Evolutionary conservation across 768 basidiomycete genomes (phyloP).

Genomic region (Mycena venus): DNA sequence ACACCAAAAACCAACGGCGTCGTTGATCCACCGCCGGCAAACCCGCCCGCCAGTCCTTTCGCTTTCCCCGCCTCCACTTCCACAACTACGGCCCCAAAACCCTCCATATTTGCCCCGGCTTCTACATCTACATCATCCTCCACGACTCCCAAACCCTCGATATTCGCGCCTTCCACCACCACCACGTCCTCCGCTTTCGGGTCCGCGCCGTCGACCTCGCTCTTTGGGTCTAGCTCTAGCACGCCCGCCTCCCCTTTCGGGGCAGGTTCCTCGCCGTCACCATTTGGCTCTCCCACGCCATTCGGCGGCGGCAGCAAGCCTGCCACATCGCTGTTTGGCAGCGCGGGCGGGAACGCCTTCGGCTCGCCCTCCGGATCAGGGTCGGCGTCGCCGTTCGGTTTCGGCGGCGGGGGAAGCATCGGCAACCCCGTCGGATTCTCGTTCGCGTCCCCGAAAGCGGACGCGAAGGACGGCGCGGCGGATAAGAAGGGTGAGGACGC

Average conservation of each 20-base stretch:
- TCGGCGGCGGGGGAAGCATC: conserved; percentile 58
- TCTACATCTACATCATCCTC: conserved; percentile 23
- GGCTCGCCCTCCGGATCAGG: conserved; percentile 19
- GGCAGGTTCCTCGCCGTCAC: conserved; percentile 11
- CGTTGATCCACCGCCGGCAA: neutral
- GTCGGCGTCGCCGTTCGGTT: conserved; percentile 20
- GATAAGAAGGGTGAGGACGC: conserved; percentile 31
- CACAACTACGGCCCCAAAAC: conserved; percentile 20
- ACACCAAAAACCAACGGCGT: conserved; percentile 28
- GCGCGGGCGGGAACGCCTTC: neutral
- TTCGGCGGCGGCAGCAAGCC: conserved; percentile 34
- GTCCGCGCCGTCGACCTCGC: neutral
- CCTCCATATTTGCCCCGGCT: conserved; percentile 18
- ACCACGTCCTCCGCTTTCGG: conserved; percentile 17
- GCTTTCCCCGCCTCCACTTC: conserved; percentile 14
- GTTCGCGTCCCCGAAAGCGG: conserved; percentile 57
- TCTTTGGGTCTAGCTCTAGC: conserved; percentile 16
- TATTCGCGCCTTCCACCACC: conserved; percentile 13
- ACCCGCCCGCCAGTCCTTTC: conserved; percentile 14
- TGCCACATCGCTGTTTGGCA: conserved; percentile 22
- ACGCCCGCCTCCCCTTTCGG: conserved; percentile 24
- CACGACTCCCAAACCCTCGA: conserved; percentile 23
- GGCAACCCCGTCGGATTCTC: conserved; percentile 77
- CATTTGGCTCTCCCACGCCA: conserved; percentile 28
- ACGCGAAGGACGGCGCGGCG: neutral